Conservation (phyloP, 768 basidiomycete species). For the Tephrocybe rancida region DNA sequence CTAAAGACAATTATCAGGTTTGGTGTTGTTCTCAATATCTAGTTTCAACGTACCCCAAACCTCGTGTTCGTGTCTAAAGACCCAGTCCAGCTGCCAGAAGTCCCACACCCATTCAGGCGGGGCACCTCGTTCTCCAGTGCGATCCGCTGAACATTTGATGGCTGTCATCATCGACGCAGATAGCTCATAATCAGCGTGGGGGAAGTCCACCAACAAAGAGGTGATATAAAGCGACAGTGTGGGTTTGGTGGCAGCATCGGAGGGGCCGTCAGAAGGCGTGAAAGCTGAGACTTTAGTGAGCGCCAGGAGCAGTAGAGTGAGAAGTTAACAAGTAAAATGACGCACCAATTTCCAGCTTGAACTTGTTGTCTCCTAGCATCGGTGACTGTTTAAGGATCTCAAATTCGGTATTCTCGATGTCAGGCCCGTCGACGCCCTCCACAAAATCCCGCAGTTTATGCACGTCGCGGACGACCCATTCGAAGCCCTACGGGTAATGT, state of each 20-base stretch:
- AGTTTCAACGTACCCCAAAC: conserved; percentile 62
- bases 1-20: conserved; percentile 29
- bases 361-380: conserved; percentile 68
- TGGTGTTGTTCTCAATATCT: neutral
- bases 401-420: conserved; percentile 46
- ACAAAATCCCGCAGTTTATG: conserved; percentile 58
- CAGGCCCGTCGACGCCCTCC: conserved; percentile 39
- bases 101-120: conserved; percentile 79
- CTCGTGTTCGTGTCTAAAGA: conserved; percentile 70
- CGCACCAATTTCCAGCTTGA: conserved; percentile 72
- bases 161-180: conserved; percentile 72
- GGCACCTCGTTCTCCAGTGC: conserved; percentile 60
- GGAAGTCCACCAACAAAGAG: conserved; percentile 62
- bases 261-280: conserved; percentile 25
- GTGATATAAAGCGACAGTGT: conserved; percentile 69
- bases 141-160: conserved; percentile 66
- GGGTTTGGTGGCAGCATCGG: conserved; percentile 27
- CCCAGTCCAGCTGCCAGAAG: conserved; percentile 69
- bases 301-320: neutral
- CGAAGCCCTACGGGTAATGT: conserved; percentile 55
- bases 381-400: conserved; percentile 68
- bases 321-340: too few species aligned
- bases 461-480: conserved; percentile 68
- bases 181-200: conserved; percentile 60
- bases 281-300: conserved; percentile 14